Base-by-base conservation (phyloP, 129 eudicot genomes). In the Ambrosia artemisiifolia region DNA sequence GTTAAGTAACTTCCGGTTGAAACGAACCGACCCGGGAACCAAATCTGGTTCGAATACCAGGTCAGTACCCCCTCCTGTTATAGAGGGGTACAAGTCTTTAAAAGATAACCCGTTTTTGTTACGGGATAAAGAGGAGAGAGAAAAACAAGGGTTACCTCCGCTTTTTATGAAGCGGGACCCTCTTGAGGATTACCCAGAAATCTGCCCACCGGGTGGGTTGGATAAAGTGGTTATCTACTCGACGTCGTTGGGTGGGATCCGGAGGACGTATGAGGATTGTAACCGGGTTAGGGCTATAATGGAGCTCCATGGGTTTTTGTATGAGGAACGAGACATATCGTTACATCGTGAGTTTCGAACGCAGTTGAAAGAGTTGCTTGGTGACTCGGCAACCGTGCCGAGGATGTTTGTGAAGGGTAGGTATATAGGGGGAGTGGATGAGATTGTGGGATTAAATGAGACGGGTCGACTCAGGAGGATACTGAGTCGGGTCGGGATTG, bases 131-230 rank as follows among this genome's bases (percentile, higher is more conserved):
- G 5, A 66, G 49, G 96, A 94, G 63, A 79, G 91, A 32, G 91
- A 85, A 9, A 88, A 73, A 69, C 92, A 90, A 73, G 99, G 97
- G 35, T 88, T 86, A 67, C 73, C 75, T 6, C 72, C 84, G 3
- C 77, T 79, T 10, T 73, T 76, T 10, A 67, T 74, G 5, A 87
- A 65, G 68, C 16, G 85, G 66, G 81, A 94, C 87, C 97, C 96
- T 11, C 85, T 94, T 9, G 82, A 78, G 64, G 99, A 85, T 54
- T 94, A 75, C 85, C 89, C 80, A 9, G 99, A 94, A 81, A 79
- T 59, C 0, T 90, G 97, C 74, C 99, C 99, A 11, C 99, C 99
- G 17, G 85, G 89, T 11, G 99, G 97, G 56, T 74, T 75, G n/a
- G 80, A 86, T 30, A 68, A 83, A 67, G 88, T 94, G 24, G 91